Conservation (phyloP, 345 rosid genomes). For the Moricandia moricandioides region DNA sequence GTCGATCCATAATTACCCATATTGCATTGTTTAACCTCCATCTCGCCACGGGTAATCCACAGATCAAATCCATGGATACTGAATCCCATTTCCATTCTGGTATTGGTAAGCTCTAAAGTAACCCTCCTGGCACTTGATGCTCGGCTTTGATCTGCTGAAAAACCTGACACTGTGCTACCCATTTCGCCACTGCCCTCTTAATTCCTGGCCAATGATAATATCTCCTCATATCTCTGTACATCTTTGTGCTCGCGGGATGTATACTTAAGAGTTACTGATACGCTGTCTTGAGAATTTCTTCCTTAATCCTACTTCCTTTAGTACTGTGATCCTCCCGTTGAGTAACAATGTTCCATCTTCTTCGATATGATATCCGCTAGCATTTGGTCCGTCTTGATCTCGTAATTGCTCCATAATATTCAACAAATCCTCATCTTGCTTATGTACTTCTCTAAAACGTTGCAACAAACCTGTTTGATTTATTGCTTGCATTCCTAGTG, state of each 20-base stretch:
- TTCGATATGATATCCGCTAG: not conserved
- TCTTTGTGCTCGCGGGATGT: no score
- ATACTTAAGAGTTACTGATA: no score
- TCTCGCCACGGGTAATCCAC: not conserved
- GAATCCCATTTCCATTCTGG: not conserved
- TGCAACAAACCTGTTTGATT: not conserved
- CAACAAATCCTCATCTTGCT: not conserved
- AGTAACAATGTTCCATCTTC: no score
- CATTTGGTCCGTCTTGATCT: not conserved
- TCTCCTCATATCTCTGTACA: no score
- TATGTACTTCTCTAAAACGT: not conserved
- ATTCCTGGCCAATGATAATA: no score
- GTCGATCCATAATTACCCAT: not conserved
- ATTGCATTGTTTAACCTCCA: not conserved
- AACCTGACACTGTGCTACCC: not conserved
- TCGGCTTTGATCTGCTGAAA: not conserved
- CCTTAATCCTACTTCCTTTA: no score
- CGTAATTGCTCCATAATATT: no score
- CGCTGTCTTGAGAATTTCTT: no score
- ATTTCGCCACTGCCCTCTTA: no score
- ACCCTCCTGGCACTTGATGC: not conserved
- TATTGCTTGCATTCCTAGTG: not conserved
- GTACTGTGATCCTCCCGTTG: no score
- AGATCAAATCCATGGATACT: not conserved
- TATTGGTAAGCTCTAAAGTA: not conserved